Evolutionary conservation across 768 basidiomycete species (phyloP).

Genomic region (Mycena floridula): DNA sequence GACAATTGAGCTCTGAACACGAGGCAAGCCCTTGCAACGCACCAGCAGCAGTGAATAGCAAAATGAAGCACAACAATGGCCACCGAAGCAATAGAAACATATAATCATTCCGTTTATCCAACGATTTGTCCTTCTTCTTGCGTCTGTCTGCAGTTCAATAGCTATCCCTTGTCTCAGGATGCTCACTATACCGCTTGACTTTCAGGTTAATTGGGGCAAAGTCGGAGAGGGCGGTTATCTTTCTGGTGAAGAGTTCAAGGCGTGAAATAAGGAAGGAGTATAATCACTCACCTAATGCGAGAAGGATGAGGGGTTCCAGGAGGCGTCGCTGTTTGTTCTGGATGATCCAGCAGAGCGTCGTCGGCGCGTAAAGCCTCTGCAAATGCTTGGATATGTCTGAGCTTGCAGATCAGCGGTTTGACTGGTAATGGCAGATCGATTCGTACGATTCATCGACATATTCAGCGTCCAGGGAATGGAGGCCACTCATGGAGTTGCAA

Average conservation of each 20-base stretch:
- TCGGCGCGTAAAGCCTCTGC: constrained; percentile 63
- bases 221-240: constrained; percentile 79
- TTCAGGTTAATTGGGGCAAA: constrained; percentile 87
- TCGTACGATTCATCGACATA: constrained; percentile 72
- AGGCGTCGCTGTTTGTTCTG: constrained; percentile 29
- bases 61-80: constrained; percentile 68
- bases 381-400: constrained; percentile 68
- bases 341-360: constrained; percentile 38
- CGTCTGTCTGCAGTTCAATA: constrained; percentile 11
- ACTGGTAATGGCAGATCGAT: neutral
- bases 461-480: constrained; percentile 47
- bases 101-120: constrained; percentile 59
- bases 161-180: neutral
- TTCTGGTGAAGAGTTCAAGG: constrained; percentile 61
- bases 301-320: constrained; percentile 36
- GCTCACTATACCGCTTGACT: constrained; percentile 56
- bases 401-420: constrained; percentile 1
- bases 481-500: too few relatives aligned
- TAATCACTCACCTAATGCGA: too few relatives aligned
- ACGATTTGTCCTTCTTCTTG: constrained; percentile 25
- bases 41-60: neutral
- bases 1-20: constrained; percentile 81
- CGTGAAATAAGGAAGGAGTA: constrained; percentile 21
- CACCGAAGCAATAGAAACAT: constrained; percentile 75
- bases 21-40: constrained; percentile 31